Percentiles rank a stretch among this genome's conserved stretches.
Evolutionary conservation across 2,329 filamentous ascomycete genomes (phyloP).

Genomic region (Aspergillus sojae): DNA sequence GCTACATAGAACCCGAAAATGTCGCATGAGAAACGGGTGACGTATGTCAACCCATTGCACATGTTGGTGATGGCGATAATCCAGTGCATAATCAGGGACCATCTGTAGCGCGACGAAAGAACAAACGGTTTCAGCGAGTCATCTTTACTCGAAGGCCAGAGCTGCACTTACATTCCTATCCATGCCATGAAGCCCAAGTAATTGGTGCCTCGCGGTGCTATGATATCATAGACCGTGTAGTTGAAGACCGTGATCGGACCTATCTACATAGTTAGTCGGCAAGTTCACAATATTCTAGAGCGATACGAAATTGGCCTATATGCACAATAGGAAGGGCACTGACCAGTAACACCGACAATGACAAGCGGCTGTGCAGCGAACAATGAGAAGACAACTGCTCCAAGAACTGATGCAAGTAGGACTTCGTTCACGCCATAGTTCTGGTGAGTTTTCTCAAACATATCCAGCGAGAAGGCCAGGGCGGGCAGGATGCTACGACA

Average conservation of each 20-base stretch:
- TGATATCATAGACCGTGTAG: conserved; percentile 91
- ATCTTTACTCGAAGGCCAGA: not conserved
- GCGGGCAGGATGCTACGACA: conserved; percentile 75
- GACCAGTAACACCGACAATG: conserved; percentile 85
- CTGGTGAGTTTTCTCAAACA: conserved; percentile 85
- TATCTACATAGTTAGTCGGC: conserved; percentile 28
- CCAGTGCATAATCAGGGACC: conserved; percentile 85
- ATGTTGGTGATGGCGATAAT: conserved; percentile 80
- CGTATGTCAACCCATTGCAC: conserved; percentile 85
- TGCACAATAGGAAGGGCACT: conserved; percentile 8
- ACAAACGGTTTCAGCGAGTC: not conserved
- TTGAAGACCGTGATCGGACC: conserved; percentile 93
- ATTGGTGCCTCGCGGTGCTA: conserved; percentile 73
- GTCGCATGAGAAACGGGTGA: conserved; percentile 89
- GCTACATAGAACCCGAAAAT: conserved; percentile 94
- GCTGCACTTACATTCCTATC: conserved; percentile 69
- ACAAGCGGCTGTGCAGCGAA: conserved; percentile 78
- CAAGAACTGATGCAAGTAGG: conserved; percentile 79
- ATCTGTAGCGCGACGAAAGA: conserved; percentile 51
- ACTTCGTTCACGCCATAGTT: conserved; percentile 92
- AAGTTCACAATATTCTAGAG: not conserved
- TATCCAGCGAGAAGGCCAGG: conserved; percentile 85
- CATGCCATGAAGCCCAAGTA: conserved; percentile 91
- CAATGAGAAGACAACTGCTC: conserved; percentile 77
- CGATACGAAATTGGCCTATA: not conserved